These are phyloP conservation scores for Colletotrichum karsti DNA, from an alignment of 2,329 filamentous ascomycete genomes.

Conservation along the genomic window DNA sequence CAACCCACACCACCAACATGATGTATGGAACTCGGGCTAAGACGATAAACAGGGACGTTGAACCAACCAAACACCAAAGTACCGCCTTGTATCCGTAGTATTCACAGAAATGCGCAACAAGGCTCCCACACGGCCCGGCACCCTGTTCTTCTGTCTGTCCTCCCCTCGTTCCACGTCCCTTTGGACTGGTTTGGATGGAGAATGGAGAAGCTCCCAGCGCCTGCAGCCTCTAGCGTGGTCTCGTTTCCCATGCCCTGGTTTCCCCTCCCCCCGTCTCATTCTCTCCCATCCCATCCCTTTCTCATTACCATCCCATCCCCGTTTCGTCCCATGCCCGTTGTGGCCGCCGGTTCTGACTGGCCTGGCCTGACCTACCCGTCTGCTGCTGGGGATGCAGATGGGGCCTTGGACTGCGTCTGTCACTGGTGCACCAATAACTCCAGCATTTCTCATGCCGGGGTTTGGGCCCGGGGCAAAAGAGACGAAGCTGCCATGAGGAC, in stretches of 20 bases:
- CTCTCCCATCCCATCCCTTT: slow-evolving; percentile 17
- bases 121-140: neutral
- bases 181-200: slow-evolving; percentile 6
- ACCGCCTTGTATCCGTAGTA: neutral
- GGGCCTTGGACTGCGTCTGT: neutral
- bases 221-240: slow-evolving; percentile 5
- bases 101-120: neutral
- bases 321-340: slow-evolving; percentile 26
- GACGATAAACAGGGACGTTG: no score
- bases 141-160: neutral
- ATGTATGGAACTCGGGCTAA: neutral
- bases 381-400: neutral
- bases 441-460: neutral
- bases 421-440: slow-evolving; percentile 6
- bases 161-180: neutral
- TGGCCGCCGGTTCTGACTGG: slow-evolving; percentile 17
- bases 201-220: slow-evolving; percentile 1
- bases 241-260: neutral
- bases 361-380: slow-evolving; percentile 3
- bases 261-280: slow-evolving; percentile 2
- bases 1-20: neutral
- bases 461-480: slow-evolving; percentile 1
- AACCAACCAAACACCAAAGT: neutral
- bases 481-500: neutral
- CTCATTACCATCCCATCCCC: slow-evolving; percentile 15